These are phyloP conservation scores for Elaeagnus macrophylla DNA, from an alignment of 306 rosid genomes.

Conservation along the genomic window DNA sequence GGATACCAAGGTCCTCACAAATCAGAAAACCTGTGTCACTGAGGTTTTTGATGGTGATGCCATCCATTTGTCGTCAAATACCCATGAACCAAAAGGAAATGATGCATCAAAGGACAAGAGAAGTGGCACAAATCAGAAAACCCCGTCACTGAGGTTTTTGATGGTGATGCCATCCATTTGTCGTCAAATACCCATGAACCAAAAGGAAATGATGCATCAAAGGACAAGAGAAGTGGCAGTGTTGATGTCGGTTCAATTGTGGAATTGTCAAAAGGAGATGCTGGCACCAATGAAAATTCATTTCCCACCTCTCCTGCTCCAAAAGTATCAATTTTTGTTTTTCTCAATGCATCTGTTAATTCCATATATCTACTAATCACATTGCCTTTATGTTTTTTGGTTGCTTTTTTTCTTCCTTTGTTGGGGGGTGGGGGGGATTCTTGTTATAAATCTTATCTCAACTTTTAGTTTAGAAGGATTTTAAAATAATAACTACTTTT, in stretches of 20 bases:
- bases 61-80: conserved; percentile 17
- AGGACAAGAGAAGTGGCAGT: conserved; percentile 27
- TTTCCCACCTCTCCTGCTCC: conserved; percentile 32
- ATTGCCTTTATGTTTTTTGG: too few relatives aligned
- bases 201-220: conserved; percentile 12
- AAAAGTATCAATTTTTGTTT: conserved; percentile 36
- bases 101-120: background rate
- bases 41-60: conserved; percentile 27
- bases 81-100: conserved; percentile 28
- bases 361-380: background rate
- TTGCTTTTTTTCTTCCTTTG: too few relatives aligned
- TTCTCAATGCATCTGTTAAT: conserved; percentile 16
- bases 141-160: conserved; percentile 25
- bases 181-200: conserved; percentile 18
- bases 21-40: conserved; percentile 26
- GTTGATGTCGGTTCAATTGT: conserved; percentile 33
- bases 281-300: conserved; percentile 24
- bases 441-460: too few relatives aligned
- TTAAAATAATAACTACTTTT: conserved; percentile 5
- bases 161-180: conserved; percentile 20
- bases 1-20: conserved; percentile 22
- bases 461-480: too few relatives aligned
- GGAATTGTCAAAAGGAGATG: conserved; percentile 28
- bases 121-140: conserved; percentile 16
- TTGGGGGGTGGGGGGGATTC: too few relatives aligned